Base-by-base conservation (phyloP, 768 basidiomycete species). In the Suillus paluster region DNA sequence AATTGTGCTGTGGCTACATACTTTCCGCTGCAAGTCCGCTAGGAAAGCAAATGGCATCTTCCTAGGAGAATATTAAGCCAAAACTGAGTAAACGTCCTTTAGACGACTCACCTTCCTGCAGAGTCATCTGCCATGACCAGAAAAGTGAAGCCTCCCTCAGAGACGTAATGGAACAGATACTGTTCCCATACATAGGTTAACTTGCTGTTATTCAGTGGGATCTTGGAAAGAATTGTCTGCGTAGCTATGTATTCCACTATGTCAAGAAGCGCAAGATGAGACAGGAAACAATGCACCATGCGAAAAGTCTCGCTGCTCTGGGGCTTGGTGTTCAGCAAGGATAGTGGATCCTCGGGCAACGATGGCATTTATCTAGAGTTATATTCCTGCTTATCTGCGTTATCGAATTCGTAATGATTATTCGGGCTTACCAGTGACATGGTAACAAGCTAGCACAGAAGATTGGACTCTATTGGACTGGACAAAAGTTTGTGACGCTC, bases 1-100 rank as follows among this genome's bases (percentile, higher is more conserved):
- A 63, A 46, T 58, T 71, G 48, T 49, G 39, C 36, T 27, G 39
- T 25, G 39, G 3, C 25, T 38, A 62, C 71, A 53, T 71, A 84
- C 89, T 85, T 88, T 89, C 70, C 86, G 83, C 68, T 97, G 94
- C 14, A 99, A 79, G 52, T 96, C 94, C 41, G 84, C 80, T 5
- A 99, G 81, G 77, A 99, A 99, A 5, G 92, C 91, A 71, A 99
- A 99, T 12, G 97, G 95, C 83, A 94, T 91, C 65, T 95, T 84
- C 68, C 93, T 94, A 67, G 44, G 23, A 48, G 19, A 61, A 25
- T 30, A 11, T 23, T 48, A 58, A 63, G 41, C 60, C 5, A 65
- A 36, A 38, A 27, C 4, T 2, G 4, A 9, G 38, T 19, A 14
- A 45, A 46, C 9, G 11, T n/a, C 15, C 17, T 41, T 42, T 27